Evolutionary conservation across 164 flowering plant genomes (phyloP).

Genomic region (Protea cynaroides): DNA sequence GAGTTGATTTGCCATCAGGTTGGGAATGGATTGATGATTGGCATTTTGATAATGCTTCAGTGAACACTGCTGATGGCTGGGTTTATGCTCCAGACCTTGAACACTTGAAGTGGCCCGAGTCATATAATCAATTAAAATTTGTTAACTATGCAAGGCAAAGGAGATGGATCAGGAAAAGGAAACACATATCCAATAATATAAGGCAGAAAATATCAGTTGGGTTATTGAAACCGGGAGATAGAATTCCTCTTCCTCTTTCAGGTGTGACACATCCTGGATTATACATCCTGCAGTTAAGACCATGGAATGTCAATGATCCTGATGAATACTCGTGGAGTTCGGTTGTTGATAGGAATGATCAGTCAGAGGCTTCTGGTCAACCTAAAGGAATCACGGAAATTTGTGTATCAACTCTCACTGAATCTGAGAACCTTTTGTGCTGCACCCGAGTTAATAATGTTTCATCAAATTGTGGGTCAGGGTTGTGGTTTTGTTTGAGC

Average conservation of each 20-base stretch:
- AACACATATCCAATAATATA: slow-evolving; percentile 17
- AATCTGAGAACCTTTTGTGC: slow-evolving; percentile 61
- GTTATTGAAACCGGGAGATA: slow-evolving; percentile 67
- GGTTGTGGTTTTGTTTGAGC: slow-evolving; percentile 75
- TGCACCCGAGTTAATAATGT: slow-evolving; percentile 53
- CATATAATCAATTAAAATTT: slow-evolving; percentile 35
- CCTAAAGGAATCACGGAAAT: slow-evolving; percentile 38
- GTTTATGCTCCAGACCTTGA: slow-evolving; percentile 71
- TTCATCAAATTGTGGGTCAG: slow-evolving; percentile 44
- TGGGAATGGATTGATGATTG: slow-evolving; percentile 86
- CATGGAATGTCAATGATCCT: slow-evolving; percentile 25
- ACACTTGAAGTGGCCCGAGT: slow-evolving; percentile 62
- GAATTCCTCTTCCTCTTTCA: slow-evolving; percentile 61
- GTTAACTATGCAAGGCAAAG: slow-evolving; percentile 66
- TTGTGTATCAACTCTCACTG: slow-evolving; percentile 56
- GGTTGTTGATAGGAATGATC: slow-evolving; percentile 29
- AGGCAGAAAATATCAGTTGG: slow-evolving; percentile 52
- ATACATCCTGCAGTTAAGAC: slow-evolving; percentile 54
- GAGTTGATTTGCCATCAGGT: slow-evolving; percentile 48
- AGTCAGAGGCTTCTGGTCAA: slow-evolving; percentile 20
- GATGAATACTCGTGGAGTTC: slow-evolving; percentile 81
- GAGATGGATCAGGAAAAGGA: slow-evolving; percentile 72
- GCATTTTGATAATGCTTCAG: slow-evolving; percentile 60
- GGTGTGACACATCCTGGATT: slow-evolving; percentile 42
- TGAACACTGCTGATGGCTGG: slow-evolving; percentile 69